Conservation (phyloP, 225 moss, liverwort and hornwort genomes). For the Pleurozium schreberi region DNA sequence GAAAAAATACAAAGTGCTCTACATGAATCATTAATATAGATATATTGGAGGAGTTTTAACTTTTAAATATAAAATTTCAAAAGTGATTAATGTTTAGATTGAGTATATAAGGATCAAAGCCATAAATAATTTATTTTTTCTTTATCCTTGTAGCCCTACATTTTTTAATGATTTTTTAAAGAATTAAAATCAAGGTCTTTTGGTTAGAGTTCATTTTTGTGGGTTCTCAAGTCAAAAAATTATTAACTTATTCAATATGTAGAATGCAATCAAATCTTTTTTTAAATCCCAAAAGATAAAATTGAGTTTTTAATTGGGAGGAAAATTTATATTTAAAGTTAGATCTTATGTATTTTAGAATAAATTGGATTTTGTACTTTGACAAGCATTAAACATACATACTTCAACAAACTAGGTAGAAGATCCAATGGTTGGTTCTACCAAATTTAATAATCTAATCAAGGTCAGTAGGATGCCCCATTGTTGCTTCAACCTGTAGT, state of each 20-base stretch:
- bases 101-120: not conserved
- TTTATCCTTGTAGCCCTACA: not conserved
- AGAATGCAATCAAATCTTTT: not conserved
- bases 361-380: not conserved
- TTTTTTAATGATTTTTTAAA: not conserved
- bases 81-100: not conserved
- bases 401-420: not conserved
- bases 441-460: not conserved
- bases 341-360: too few species aligned
- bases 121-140: not conserved
- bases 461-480: not conserved
- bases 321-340: not conserved
- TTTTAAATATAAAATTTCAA: not conserved
- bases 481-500: not conserved
- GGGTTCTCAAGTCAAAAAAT: not conserved
- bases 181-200: not conserved
- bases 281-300: not conserved
- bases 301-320: rapidly evolving
- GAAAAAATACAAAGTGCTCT: not conserved
- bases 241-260: not conserved
- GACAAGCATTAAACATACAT: not conserved
- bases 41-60: not conserved
- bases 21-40: not conserved
- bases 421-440: not conserved
- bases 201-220: not conserved